Evolutionary conservation across 805 yeast species (phyloP), one percentile per base, ranked within the genome.

Genomic region (Metahyphopichia silvanorum): DNA sequence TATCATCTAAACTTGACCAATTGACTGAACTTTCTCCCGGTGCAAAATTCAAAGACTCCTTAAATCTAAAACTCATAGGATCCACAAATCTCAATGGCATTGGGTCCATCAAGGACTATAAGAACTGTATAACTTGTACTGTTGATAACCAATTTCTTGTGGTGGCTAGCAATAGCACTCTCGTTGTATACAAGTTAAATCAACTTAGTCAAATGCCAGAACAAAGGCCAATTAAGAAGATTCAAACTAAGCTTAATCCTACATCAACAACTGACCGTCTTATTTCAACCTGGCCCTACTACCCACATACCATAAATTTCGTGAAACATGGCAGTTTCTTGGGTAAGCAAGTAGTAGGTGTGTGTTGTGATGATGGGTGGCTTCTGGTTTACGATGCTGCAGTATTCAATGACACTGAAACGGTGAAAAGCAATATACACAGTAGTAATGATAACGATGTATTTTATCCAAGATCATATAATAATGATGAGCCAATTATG

Each of bases 221-320:
- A 3, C 26, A 37, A 2, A 33, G 35, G 4, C 57, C 61, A 2
- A 33, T 37, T 1, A 36, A 69, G n/a, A 47, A 50, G 14, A 57
- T 74, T 31, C 74, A 69, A 32, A 61, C 72, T 1, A 47, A 57
- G 18, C 79, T 79, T 0, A 31, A 44, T 6, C 40, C 47, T 17
- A 69, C 77, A 1, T 53, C 69, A 1, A 55, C 59, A 1, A 43
- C 55, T 1, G 77, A 74, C 42, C 38, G 71, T 21, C 45, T 52
- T 6, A 54, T 62, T 6, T 66, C 77, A 5, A 74, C 79, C 1
- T 71, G 74, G 73, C 75, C 78, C 0, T 59, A 60, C 31, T 64
- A 58, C 30, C 82, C 83, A 2, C 82, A 76, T 47, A 64, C 78
- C 0, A 64, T 80, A 15, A 82, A 82, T 42, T 71, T 50, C 42